Base-by-base conservation (phyloP, 1,284 basidiomycete genomes). In the Heterobasidion parviporum region DNA sequence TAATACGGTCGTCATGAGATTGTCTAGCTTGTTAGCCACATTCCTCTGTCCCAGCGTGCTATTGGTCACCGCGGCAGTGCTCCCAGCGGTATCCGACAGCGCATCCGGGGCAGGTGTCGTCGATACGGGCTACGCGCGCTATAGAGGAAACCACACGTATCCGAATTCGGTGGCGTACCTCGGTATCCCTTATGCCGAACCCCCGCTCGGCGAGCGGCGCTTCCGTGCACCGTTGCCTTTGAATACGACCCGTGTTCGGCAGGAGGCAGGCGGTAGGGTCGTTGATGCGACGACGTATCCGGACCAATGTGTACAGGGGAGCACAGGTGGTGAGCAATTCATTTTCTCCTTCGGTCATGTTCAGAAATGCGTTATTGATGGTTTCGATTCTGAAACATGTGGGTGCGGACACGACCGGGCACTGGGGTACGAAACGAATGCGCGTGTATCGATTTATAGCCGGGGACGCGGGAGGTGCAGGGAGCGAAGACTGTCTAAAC, bases 281-380 rank as follows among this genome's bases (percentile, higher is more conserved):
- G 62, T 84, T 8, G 71, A 80, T 60, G 78, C 78, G 6, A 77
- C 72, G 1, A 59, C 68, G 16, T 78, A 83, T 61, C 80, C 81
- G 0, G 67, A 78, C 3, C 80, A 79, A 59, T 85, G 82, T 58
- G 67, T 85, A 34, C 83, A 84, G 64, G 80, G 80, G 5, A 74
- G 72, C 15, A 79, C 71, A 3, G 76, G 77, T 54, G 64, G 78
- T 79, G 53, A 58, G 73, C 66, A 4, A 14, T 50, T 50, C 14
- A 12, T 12, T 36, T 26, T 18, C 9, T 48, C 4, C 26, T 48
- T 7, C 18, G 26, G 46, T 16, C n/a, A 10, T 7, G 1, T 16
- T 48, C 5, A 48, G 46, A 0, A 48, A 44, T 44, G 41, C 16
- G 7, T 1, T 44, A 44, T 16, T 44, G 14, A 14, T 44, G 41